Evolutionary conservation across 75 land plant genomes (phyloP), one percentile per base, ranked within the genome.

Genomic region (Picea sitchensis): DNA sequence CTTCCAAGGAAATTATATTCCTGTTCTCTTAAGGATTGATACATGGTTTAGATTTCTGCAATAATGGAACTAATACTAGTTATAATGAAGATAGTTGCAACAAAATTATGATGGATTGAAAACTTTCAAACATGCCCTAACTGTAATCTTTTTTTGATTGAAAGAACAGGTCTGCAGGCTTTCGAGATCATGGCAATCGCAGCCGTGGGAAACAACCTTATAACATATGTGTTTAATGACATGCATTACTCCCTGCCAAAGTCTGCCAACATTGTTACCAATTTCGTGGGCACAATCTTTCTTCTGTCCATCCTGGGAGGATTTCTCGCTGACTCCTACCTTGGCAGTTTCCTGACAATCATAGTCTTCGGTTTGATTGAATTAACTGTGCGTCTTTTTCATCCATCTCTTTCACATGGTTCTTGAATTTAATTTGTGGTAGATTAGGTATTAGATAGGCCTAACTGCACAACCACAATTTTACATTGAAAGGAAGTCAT

Each of bases 131-230:
- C 56, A 9, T 51, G 56, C 9, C 56, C 56, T 51, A 11, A 51
- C 12, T 51, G 12, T 47, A 7, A 47, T 47, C 9, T 4, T 44
- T 4, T 44, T 44, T 4, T 47, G 1, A 0, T 76, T 31, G 31
- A 17, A 30, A 41, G 20, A 79, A 69, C 88, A 96, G 98, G 92
- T 32, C 75, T 96, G 21, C 98, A 94, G 86, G 84, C 84, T 32
- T 92, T 96, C 83, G 99, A 96, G 76, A 94, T 90, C 68, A 86
- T 96, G 90, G 98, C 90, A 38, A 90, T 86, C 2, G 91, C 94
- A 0, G 98, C 95, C 8, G 92, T 96, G 14, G 99, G 91, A 32
- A 86, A 89, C 85, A 96, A 94, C 83, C 86, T 96, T 20, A 91
- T 94, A 58, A 91, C 95, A 5, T 96, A 96, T 81, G 84, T 92